These are phyloP conservation scores for Perilla frutescens DNA, from an alignment of 257 asterid species.

Conservation along the genomic window DNA sequence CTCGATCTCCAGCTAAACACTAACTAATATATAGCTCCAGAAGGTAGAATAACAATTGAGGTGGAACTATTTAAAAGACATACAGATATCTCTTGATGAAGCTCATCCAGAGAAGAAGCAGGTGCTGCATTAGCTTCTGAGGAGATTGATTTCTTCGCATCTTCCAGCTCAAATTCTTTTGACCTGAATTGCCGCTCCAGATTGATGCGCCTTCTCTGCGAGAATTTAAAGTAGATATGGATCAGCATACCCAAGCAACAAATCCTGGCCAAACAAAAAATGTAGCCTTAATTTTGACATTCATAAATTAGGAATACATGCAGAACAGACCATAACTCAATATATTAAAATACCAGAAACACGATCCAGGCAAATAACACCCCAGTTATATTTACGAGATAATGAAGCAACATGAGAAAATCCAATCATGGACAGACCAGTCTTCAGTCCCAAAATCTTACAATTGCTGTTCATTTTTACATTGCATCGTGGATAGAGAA, in stretches of 20 bases:
- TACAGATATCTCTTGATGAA: slow-evolving; percentile 72
- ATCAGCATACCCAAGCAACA: slow-evolving; percentile 32
- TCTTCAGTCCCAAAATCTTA: slow-evolving; percentile 17
- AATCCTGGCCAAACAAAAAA: slow-evolving; percentile 5
- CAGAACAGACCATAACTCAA: slow-evolving; percentile 1
- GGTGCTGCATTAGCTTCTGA: slow-evolving; percentile 57
- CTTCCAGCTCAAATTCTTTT: slow-evolving; percentile 63
- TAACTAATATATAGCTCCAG: slow-evolving; percentile 24
- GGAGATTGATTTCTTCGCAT: slow-evolving; percentile 58
- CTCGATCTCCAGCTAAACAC: slow-evolving; percentile 26
- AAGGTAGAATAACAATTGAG: slow-evolving; percentile 15
- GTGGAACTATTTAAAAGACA: slow-evolving; percentile 42
- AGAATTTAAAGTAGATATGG: slow-evolving; percentile 28
- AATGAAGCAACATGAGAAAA: slow-evolving; percentile 21
- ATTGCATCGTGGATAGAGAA: slow-evolving; percentile 1
- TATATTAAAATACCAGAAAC: slow-evolving; percentile 6
- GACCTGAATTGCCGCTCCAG: slow-evolving; percentile 56
- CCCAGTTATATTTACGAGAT: slow-evolving; percentile 17
- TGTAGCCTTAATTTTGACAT: slow-evolving; percentile 9
- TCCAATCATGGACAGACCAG: slow-evolving; percentile 14
- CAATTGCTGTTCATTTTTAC: slow-evolving; percentile 10
- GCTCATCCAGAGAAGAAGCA: slow-evolving; percentile 69
- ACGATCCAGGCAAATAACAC: background rate
- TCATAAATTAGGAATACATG: slow-evolving; percentile 23
- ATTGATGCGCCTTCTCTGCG: slow-evolving; percentile 59